Base-by-base conservation (phyloP, 2,329 filamentous ascomycete genomes). In the Raffaelea deltoideospora region DNA sequence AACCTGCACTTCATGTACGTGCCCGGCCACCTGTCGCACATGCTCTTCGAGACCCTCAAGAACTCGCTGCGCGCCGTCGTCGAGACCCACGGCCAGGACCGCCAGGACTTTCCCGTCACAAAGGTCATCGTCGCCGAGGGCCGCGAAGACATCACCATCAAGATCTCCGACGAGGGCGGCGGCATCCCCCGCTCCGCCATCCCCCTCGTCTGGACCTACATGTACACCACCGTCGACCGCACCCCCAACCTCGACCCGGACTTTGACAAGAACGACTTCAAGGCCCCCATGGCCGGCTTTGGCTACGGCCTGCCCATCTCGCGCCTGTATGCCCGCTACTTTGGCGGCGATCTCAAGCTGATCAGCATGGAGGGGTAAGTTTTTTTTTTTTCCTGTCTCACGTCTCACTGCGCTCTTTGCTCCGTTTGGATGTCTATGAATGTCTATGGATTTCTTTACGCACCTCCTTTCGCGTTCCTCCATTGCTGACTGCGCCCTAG, bases 1-100 rank as follows among this genome's bases (percentile, higher is more conserved):
- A 78, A 92, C 56, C 70, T 98, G 51, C 80, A 92, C 65, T 98
- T 98, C 63, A 98, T 98, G 90, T 98, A 98, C 54, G 90, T 98
- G 37, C 90, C 90, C 1, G 90, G 90, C n/a, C 90, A 98, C 61
- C 57, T 98, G 57, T 94, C 86, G 48, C 90, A 98, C 63, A 98
- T 98, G 90, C 79, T 98, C 35, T 98, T 98, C 59, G 90, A 98
- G 63, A 98, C 90, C 2, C 68, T 98, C 55, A 98, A 98, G 65
- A 98, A 98, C 67, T 95, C 87, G 38, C 69, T 98, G 47, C 83
- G 90, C 55, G 90, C 90, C 36, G 90, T 98, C 28, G 90, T 98
- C 39, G 90, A 98, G 61, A 83, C 77, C 14, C 86, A 96, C 54
- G 90, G 90, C 33, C 79, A 86, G 54, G 90, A 96, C 51, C 93